Evolutionary conservation across 352 stramenopile genomes (phyloP).

Genomic region (Phytopythium chamaehyphon): DNA sequence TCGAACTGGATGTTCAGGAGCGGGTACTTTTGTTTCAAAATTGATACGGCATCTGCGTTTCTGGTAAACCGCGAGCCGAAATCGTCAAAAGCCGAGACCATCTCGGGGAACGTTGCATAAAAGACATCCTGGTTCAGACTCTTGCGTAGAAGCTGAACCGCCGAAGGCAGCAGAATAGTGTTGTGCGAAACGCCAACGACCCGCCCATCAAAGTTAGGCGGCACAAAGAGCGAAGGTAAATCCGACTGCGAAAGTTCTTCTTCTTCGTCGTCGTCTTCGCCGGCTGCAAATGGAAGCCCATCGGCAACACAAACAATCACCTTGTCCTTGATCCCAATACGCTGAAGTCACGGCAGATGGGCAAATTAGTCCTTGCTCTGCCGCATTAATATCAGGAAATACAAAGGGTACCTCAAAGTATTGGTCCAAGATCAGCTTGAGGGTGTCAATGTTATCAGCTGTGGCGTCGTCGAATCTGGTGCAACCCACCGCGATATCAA

Average conservation of each 20-base stretch:
- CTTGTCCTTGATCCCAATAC: constrained; percentile 71
- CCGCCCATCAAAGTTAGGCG: constrained; percentile 54
- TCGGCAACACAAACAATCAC: constrained; percentile 59
- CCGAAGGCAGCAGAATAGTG: constrained; percentile 51
- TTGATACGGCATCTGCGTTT: constrained; percentile 25
- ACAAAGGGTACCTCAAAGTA: constrained; percentile 37
- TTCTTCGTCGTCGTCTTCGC: constrained; percentile 7
- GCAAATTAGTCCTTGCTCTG: not conserved
- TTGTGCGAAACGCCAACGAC: constrained; percentile 32
- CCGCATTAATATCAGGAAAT: not conserved
- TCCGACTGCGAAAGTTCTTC: constrained; percentile 28
- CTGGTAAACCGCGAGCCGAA: constrained; percentile 43
- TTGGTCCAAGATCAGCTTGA: constrained; percentile 51
- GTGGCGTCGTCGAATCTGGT: constrained; percentile 35
- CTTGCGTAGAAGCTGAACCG: constrained; percentile 48
- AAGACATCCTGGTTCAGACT: constrained; percentile 55
- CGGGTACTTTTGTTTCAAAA: constrained; percentile 48
- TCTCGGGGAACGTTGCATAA: constrained; percentile 41
- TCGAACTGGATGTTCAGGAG: constrained; percentile 33
- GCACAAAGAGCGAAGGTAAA: constrained; percentile 50
- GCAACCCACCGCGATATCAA: constrained; percentile 59
- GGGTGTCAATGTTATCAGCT: constrained; percentile 21
- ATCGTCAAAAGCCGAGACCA: constrained; percentile 44
- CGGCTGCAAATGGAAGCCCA: constrained; percentile 34
- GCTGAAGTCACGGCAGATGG: constrained; percentile 8